Conservation (phyloP, 257 asterid species). For the Coffea eugenioides region DNA sequence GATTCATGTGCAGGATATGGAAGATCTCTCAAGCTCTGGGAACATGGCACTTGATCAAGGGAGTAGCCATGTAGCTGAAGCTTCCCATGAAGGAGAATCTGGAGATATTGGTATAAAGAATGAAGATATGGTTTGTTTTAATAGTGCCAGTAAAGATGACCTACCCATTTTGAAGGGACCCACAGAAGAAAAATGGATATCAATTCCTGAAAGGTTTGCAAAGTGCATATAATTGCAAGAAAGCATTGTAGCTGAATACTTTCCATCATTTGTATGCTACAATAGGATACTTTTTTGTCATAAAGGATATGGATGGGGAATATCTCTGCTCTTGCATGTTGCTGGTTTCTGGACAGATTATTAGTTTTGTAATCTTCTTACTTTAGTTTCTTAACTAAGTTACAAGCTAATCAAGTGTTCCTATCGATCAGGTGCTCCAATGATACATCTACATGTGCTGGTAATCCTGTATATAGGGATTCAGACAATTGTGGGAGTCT, state of each 20-base stretch:
- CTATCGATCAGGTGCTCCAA: constrained; percentile 23
- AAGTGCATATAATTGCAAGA: neutral
- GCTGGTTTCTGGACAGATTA: neutral
- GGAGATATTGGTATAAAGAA: constrained; percentile 24
- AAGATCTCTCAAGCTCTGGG: constrained; percentile 22
- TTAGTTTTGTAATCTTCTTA: neutral
- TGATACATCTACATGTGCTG: constrained; percentile 19
- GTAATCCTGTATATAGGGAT: constrained; percentile 30
- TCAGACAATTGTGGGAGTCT: constrained; percentile 34
- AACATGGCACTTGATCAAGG: constrained; percentile 25
- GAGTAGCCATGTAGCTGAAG: constrained; percentile 10
- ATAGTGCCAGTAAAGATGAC: constrained; percentile 35
- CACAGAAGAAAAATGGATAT: constrained; percentile 23
- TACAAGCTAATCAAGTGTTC: neutral
- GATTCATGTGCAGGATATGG: constrained; percentile 39
- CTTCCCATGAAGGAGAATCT: constrained; percentile 24
- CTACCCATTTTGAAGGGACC: constrained; percentile 24
- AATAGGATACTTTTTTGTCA: neutral
- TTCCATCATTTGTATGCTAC: neutral
- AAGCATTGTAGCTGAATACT: neutral
- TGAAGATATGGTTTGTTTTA: constrained; percentile 26
- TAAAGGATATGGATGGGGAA: neutral
- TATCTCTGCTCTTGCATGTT: constrained; percentile 1
- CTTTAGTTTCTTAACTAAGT: neutral
- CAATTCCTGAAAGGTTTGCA: constrained; percentile 40